Evolutionary conservation across 2,329 filamentous ascomycete genomes (phyloP), one percentile per base, ranked within the genome.

Genomic region (Cercospora brassicicola): DNA sequence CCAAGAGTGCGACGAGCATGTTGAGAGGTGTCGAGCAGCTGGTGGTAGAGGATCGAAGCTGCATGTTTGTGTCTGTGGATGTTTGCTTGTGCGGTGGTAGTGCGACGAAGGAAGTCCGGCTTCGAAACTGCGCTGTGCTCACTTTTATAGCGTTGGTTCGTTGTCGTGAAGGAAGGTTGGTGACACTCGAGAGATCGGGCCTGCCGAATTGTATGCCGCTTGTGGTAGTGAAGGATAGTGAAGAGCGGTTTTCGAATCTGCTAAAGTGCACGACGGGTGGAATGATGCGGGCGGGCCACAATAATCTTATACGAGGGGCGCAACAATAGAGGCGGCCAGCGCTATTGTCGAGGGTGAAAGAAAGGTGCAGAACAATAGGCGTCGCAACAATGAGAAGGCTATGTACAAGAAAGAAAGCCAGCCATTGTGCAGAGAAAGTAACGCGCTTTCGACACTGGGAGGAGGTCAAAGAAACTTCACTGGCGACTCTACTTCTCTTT

Each of bases 251-350:
- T 65, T 36, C 20, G 30, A 59, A 51, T 55, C 10, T 63, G 59
- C 65, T 67, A 36, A 59, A 66, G 67, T 30, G 64, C 62, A 67
- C 66, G 67, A 57, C 30, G 56, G 64, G 59, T 26, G 36, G 42
- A 60, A 23, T 20, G 28, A 65, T 53, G 67, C 42, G 31, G 56
- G 18, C 28, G 36, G 62, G 59, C n/a, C 11, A 64, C 59, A 62
- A 59, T 67, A 30, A 18, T 66, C 53, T 59, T 68, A 66, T 64
- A 48, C n/a, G 48, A 62, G 31, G 57, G 23, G 30, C 57, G 51
- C 61, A 59, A 72, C 66, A 71, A 70, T 67, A 66, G 63, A 45
- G 63, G 66, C 68, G 69, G 59, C 70, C 68, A 48, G 66, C 70
- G 68, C 66, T 61, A 53, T 68, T 63, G 63, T 67, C 66, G 65